Evolutionary conservation across 257 asterid species (phyloP).

Genomic region (Prunella vulgaris): DNA sequence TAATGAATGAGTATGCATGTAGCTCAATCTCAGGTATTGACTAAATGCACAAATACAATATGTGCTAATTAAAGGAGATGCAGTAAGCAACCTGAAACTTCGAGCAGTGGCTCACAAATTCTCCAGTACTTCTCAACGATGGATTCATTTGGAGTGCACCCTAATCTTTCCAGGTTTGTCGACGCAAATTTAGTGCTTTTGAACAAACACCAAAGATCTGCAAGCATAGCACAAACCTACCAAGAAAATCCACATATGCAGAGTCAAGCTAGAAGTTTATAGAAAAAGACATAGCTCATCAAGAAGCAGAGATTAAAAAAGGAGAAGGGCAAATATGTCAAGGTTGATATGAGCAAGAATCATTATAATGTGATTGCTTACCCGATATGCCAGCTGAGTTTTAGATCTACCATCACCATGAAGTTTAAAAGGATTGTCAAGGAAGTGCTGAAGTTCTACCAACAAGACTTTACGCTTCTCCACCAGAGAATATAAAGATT

Average conservation of each 20-base stretch:
- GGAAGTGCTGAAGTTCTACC: conserved; percentile 68
- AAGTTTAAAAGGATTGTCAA: conserved; percentile 35
- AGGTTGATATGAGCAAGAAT: conserved; percentile 9
- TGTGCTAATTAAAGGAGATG: conserved; percentile 18
- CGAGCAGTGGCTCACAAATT: conserved; percentile 70
- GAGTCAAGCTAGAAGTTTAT: conserved; percentile 14
- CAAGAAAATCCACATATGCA: conserved; percentile 14
- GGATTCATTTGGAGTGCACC: conserved; percentile 56
- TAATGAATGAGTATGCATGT: neutral
- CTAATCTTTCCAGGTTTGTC: conserved; percentile 68
- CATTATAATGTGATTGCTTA: conserved; percentile 29
- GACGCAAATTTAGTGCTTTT: conserved; percentile 54
- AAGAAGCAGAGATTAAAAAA: neutral
- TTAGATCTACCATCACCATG: conserved; percentile 40
- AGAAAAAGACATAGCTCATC: neutral
- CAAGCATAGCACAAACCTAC: conserved; percentile 72
- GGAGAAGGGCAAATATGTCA: neutral
- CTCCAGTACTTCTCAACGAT: conserved; percentile 71
- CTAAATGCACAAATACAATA: conserved; percentile 4
- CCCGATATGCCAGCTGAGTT: conserved; percentile 76
- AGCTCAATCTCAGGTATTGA: conserved; percentile 16
- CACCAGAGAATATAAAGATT: conserved; percentile 51
- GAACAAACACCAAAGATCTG: conserved; percentile 88
- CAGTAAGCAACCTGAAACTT: conserved; percentile 55
- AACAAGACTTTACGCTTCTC: conserved; percentile 68